Evolutionary conservation across 1,139 yeast species (phyloP), one percentile per base, ranked within the genome.

Genomic region (Diutina scorzettiae): DNA sequence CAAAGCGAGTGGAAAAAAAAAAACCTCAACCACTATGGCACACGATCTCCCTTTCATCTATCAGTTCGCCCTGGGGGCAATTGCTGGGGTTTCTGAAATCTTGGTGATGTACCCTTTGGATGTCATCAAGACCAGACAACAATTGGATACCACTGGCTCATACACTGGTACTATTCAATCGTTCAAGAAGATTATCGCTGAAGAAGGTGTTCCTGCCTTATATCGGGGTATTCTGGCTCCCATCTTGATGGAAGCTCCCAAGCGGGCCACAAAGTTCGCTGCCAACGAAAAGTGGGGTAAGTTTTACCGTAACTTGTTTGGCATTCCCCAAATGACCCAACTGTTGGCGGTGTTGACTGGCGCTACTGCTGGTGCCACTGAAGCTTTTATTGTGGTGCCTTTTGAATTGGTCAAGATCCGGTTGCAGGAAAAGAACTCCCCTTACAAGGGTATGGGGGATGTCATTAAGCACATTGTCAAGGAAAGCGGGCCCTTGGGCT

Each of bases 221-320:
- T 93, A 91, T 64, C 80, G 89, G 60, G 98, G 98, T 50, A 91
- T 91, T 53, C 67, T 82, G 25, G 96, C 98, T 16, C 99, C 99
- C 40, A 85, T 91, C 53, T 71, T 91, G 56, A 91, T 91, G 98
- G 99, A 91, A 61, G 98, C 98, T n/a, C 98, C 98, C 48, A 91
- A 91, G 72, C 71, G 89, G 69, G 98, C 98, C 39, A 89, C 96
- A 50, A 91, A 91, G 64, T 91, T 91, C 58, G 97, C 97, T 43
- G 96, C 97, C 48, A 91, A 93, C 59, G 98, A 93, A 59, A 91
- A 87, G 62, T 91, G 96, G 84, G 94, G 96, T 44, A 81, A 83
- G 60, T 63, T 89, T 53, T 91, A 89, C 73, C 75, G 78, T 52
- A 69, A 69, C 37, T 57, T 67, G 37, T 89, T 91, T 60, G 95